Evolutionary conservation across 805 yeast genomes (phyloP).

Genomic region (Candida methanosorbosa): DNA sequence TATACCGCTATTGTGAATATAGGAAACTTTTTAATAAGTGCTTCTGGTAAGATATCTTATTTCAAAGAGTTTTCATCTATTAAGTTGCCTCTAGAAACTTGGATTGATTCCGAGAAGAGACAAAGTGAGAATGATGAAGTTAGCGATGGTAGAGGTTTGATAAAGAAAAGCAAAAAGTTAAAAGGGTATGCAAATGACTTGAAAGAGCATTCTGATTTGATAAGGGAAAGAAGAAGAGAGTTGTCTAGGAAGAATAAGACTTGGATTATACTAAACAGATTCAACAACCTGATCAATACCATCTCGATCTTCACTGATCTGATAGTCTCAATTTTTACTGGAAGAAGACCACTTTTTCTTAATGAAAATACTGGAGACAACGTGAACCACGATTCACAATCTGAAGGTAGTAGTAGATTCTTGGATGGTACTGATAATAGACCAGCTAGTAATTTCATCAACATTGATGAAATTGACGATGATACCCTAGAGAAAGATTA

Average conservation of each 20-base stretch:
- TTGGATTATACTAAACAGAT: slow-evolving; percentile 13
- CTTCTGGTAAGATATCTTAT: slow-evolving; percentile 59
- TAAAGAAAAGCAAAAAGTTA: neutral
- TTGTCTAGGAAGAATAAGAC: slow-evolving; percentile 1
- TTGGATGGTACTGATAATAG: neutral
- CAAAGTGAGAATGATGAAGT: neutral
- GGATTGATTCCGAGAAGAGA: slow-evolving; percentile 32
- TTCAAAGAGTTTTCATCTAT: slow-evolving; percentile 48
- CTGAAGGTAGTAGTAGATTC: neutral
- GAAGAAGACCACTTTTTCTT: slow-evolving; percentile 13
- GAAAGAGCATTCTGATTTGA: slow-evolving; percentile 19
- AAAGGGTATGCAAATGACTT: slow-evolving; percentile 19
- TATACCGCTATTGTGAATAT: slow-evolving; percentile 50
- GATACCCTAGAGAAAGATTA: neutral
- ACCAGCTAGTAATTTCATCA: neutral
- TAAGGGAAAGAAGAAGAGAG: slow-evolving; percentile 5
- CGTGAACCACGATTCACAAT: slow-evolving; percentile 15
- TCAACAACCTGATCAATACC: slow-evolving; percentile 4
- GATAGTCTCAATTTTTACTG: slow-evolving; percentile 4
- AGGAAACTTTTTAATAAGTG: slow-evolving; percentile 57
- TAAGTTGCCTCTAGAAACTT: slow-evolving; percentile 41
- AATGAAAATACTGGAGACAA: slow-evolving; percentile 20
- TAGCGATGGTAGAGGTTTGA: neutral
- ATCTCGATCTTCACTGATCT: slow-evolving; percentile 2
- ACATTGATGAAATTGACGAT: neutral